phyloP scores from a whole-genome alignment of 805 yeast genomes.

The Hemisphaericaspora nanyangensis region DNA sequence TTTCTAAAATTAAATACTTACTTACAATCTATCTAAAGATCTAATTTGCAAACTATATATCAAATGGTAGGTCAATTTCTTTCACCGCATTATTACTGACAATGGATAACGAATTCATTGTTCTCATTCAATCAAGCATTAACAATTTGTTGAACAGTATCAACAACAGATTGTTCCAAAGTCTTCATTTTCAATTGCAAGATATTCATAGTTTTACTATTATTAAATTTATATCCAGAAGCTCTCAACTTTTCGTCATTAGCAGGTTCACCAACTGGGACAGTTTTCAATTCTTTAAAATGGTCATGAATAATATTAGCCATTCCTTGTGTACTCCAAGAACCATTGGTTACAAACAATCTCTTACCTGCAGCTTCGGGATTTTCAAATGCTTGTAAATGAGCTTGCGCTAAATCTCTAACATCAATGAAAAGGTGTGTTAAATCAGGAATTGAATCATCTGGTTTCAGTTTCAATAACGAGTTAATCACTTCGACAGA shows the following conservation, averaged over 20 bases:
- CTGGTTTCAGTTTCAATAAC: constrained; percentile 24
- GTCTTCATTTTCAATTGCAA: constrained; percentile 34
- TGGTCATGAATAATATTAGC: constrained; percentile 30
- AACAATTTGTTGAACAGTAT: constrained; percentile 36
- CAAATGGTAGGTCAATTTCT: no score
- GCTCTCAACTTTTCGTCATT: constrained; percentile 12
- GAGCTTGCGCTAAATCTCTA: constrained; percentile 28
- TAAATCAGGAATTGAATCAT: constrained; percentile 21
- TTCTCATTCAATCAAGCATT: no score
- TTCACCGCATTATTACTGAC: no score
- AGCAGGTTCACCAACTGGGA: constrained; percentile 41
- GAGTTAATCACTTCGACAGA: constrained; percentile 11
- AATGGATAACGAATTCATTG: no score
- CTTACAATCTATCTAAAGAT: no score
- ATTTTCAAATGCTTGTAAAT: constrained; percentile 33
- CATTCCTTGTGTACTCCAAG: constrained; percentile 21
- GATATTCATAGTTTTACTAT: constrained; percentile 26
- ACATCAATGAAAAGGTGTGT: constrained; percentile 18
- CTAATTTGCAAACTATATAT: no score
- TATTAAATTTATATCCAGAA: constrained; percentile 21
- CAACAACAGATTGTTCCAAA: constrained; percentile 37
- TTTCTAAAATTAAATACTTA: no score
- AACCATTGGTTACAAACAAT: constrained; percentile 15
- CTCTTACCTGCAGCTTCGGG: constrained; percentile 19
- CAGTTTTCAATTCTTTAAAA: constrained; percentile 40